A percentile compares a stretch with the other conserved stretches of the same genome.
phyloP scores from a whole-genome alignment of 345 rosid genomes.

The Litchi chinensis region DNA sequence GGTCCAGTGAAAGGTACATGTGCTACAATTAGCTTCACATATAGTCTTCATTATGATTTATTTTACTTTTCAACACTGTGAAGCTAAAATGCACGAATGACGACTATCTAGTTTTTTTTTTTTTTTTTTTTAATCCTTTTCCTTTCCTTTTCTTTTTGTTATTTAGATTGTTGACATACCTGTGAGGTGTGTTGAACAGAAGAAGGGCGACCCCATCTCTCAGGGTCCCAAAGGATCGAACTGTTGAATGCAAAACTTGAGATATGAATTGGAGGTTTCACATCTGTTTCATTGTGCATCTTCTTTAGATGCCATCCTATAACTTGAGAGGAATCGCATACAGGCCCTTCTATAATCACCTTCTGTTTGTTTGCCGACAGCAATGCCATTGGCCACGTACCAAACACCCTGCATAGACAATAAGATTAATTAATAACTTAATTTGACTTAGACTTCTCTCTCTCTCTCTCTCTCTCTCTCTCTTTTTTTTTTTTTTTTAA shows the following conservation, averaged over 20 bases:
- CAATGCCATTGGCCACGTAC: conserved; percentile 89
- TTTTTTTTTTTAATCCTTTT: no score
- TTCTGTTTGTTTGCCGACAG: conserved; percentile 59
- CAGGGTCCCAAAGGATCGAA: conserved; percentile 87
- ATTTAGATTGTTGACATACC: conserved; percentile 30
- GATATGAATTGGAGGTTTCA: conserved; percentile 54
- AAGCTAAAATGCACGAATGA: no score
- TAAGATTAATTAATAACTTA: neutral
- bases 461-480: no score
- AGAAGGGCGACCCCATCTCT: conserved; percentile 89
- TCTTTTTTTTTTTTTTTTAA: neutral
- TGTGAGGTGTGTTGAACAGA: conserved; percentile 63
- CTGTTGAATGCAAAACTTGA: conserved; percentile 79
- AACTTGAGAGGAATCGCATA: conserved; percentile 78
- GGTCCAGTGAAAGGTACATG: neutral
- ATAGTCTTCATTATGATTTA: no score
- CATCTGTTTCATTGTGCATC: conserved; percentile 49
- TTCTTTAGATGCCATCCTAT: conserved; percentile 85
- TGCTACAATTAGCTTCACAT: no score
- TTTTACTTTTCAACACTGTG: no score
- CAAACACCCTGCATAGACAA: conserved; percentile 59
- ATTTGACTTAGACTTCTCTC: neutral
- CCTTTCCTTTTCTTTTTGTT: no score
- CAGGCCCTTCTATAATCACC: conserved; percentile 79
- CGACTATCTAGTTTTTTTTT: no score